Evolutionary conservation across 192 early-diverging fungal species (phyloP), one percentile per base, ranked within the genome.

Genomic region (Podila minutissima): DNA sequence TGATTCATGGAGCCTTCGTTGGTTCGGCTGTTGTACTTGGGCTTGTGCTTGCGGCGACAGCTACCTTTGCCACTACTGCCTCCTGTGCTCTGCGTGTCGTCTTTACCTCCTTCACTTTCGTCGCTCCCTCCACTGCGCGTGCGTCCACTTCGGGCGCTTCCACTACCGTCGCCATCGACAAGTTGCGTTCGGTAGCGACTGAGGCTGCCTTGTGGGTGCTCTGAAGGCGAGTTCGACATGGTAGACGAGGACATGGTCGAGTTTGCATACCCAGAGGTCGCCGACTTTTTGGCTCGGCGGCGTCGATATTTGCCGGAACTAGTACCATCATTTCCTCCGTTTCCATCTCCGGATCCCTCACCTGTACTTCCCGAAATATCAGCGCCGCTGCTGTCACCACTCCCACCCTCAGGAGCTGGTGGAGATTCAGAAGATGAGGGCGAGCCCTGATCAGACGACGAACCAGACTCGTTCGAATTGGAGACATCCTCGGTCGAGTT

Each of bases 381-480:
- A 19, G 15, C 26, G 19, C 59, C 59, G 59, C 66, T 59, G 29
- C 38, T 32, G 31, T 62, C 63, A 15, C 49, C 53, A 12, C 51
- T 57, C 33, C 66, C 50, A 32, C 38, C 57, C 7, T 64, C 74
- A 2, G 62, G 59, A 1, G 62, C 69, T 0, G 50, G 37, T 4
- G 62, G 41, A 12, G 74, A 69, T 24, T 70, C 74, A 5, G 63
- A 76, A 15, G 57, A 46, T 3, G 68, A 69, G 31, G 37, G 67
- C 7, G 62, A 76, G 17, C 51, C 46, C 9, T 62, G 59, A 31
- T 71, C 64, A 20, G 77, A 81, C 7, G 71, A 73, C 1, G 60
- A 66, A 2, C 50, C 49, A 38, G 70, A 81, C 53, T 81, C 77
- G 60, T 72, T 73, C 61, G 77, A 81, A 46, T 69, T 73, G 22